Evolutionary conservation across 2,329 filamentous ascomycete species (phyloP), one percentile per base, ranked within the genome.

Genomic region (Exophiala phaeomuriformis): DNA sequence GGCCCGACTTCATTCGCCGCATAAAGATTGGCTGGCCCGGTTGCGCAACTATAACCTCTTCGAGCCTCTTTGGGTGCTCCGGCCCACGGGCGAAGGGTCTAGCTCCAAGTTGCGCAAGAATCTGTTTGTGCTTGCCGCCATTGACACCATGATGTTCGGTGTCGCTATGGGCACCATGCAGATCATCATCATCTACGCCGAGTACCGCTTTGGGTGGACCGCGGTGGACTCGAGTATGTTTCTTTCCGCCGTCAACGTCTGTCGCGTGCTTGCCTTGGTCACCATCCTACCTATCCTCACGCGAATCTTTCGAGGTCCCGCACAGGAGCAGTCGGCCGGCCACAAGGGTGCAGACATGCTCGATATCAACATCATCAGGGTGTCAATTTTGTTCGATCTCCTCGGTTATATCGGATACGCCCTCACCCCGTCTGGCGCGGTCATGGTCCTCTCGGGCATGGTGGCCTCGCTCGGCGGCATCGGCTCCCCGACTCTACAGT

Each of bases 181-280:
- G n/a, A 83, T 96, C 35, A 77, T 93, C 19, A 77, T 97, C 51
- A 80, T 95, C 51, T 98, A 97, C 70, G 83, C 83, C 28, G 84
- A 88, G 61, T 85, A 80, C 64, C 79, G 83, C 62, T 97, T 95
- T 66, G 76, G 79, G 50, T 97, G 93, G 93, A 80, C 81, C 45
- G 90, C 84, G 37, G 77, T 88, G 52, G 85, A 95, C 67, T 86
- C 85, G 8, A 88, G 86, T 42, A 76, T 83, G 10, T 96, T 90
- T 68, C 80, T 95, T 50, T 91, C 88, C 0, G 74, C 86, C n/a
- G 76, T 89, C 47, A 95, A 89, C 64, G 77, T 81, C 59, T 80
- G 82, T 40, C 85, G 93, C 30, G 90, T 96, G 5, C 64, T 86
- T 7, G 80, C 83, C 10, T 80, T 98, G 1, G 75, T 96, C 49